Base-by-base conservation (phyloP, 495 filamentous ascomycete species). In the Parachaetomium inaequale region DNA sequence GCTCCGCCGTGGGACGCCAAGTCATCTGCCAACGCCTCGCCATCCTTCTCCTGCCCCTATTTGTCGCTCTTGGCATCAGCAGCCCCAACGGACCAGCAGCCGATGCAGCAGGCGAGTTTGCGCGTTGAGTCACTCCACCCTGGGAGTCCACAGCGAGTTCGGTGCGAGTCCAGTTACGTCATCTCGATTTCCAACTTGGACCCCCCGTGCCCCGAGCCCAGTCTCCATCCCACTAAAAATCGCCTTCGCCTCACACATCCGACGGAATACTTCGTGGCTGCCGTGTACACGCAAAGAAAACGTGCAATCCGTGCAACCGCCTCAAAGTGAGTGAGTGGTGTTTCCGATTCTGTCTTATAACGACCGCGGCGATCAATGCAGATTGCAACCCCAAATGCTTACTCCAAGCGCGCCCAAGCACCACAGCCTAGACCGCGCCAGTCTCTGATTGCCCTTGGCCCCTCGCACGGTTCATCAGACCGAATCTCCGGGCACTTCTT, bases 91-190 rank as follows among this genome's bases (percentile, higher is more conserved):
- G 7, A 28, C 11, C 34, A 31, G 55, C 36, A 40, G 12, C 1
- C 12, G 36, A 4, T 32, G 23, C 40, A 36, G 11, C 38, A 38
- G 23, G 23, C 21, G 31, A 51, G 49, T 43, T 34, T 21, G 46
- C 19, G 6, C 17, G 49, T 64, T 64, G 56, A 60, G 62, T 64
- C 62, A 64, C 62, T 42, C 51, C 42, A 23, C 50, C 31, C 4
- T 32, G n/a, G n/a, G n/a, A n/a, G 31, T 8, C 31, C 31, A 40
- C 36, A 21, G 17, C 26, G 50, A 42, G 26, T 28, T 28, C 54
- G 26, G 54, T 50, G 36, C 45, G 23, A 29, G 42, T 23, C 19
- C 12, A 28, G 10, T 60, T 60, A 64, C 62, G 62, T 64, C 62
- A 64, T 59, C 40, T 40, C n/a, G 31, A n/a, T 50, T 59, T 56